These are phyloP conservation scores for Kwoniella sp. DNA, from an alignment of 768 basidiomycete genomes.

Conservation along the genomic window DNA sequence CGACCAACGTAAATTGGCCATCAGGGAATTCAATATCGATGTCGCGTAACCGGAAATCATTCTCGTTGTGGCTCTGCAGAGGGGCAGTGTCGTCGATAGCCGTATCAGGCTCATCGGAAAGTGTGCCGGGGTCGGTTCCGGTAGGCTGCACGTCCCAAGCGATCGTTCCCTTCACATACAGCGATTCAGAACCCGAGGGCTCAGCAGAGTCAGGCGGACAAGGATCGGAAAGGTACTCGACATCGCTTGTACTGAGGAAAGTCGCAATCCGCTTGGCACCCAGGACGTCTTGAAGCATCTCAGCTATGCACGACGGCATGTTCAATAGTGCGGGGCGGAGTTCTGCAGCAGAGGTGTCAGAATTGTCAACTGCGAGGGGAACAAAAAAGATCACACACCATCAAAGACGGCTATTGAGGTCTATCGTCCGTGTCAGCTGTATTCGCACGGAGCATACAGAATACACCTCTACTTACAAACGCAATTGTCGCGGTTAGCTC, in stretches of 20 bases:
- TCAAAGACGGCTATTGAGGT: slow-evolving; percentile 48
- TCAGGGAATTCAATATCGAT: slow-evolving; percentile 44
- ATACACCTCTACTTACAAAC: slow-evolving; percentile 36
- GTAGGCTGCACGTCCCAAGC: slow-evolving; percentile 18
- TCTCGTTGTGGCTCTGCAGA: not conserved
- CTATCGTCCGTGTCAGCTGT: slow-evolving; percentile 24
- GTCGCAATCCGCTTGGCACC: slow-evolving; percentile 35
- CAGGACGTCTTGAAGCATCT: slow-evolving; percentile 33
- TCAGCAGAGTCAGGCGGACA: not conserved
- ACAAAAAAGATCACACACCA: slow-evolving; percentile 16
- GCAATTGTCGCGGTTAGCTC: slow-evolving; percentile 41
- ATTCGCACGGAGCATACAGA: not conserved
- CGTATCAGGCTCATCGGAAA: not conserved
- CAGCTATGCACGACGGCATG: slow-evolving; percentile 29
- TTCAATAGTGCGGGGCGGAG: slow-evolving; percentile 28
- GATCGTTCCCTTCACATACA: slow-evolving; percentile 31
- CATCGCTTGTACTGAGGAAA: slow-evolving; percentile 33
- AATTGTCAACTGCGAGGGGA: not conserved
- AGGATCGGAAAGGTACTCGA: slow-evolving; percentile 34
- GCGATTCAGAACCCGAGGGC: slow-evolving; percentile 3
- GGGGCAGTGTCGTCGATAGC: not conserved
- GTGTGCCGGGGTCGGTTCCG: not conserved
- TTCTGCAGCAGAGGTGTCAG: slow-evolving; percentile 15
- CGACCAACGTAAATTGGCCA: slow-evolving; percentile 43
- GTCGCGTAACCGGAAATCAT: slow-evolving; percentile 37